Evolutionary conservation across 2,329 filamentous ascomycete genomes (phyloP).

Genomic region (Aureobasidium subglaciale): DNA sequence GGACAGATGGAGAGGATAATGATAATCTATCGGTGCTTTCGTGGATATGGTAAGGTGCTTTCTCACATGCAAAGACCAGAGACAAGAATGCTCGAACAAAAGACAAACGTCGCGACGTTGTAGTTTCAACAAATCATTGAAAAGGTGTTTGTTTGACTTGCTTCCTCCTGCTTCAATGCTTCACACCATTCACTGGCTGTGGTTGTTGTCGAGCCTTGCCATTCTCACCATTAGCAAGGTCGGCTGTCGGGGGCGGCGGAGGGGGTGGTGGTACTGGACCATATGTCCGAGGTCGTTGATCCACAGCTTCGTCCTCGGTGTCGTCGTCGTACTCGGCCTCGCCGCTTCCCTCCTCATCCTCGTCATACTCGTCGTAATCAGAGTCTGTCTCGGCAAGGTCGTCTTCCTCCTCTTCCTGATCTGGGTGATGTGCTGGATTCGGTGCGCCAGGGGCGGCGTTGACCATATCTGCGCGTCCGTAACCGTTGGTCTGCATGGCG

Average conservation of each 20-base stretch:
- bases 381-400: constrained; percentile 47
- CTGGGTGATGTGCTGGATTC: constrained; percentile 19
- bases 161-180: constrained; percentile 22
- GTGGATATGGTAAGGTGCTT: neutral
- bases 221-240: neutral
- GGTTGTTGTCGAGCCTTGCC: neutral
- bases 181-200: constrained; percentile 25
- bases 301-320: constrained; percentile 45
- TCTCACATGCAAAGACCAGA: neutral
- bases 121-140: neutral
- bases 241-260: constrained; percentile 30
- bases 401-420: constrained; percentile 30
- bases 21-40: neutral
- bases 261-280: constrained; percentile 45
- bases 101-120: constrained; percentile 12
- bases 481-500: constrained; percentile 90
- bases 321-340: constrained; percentile 62
- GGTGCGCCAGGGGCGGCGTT: constrained; percentile 16
- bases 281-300: constrained; percentile 29
- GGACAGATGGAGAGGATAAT: constrained; percentile 10
- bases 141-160: neutral
- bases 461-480: constrained; percentile 44
- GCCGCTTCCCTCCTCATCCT: constrained; percentile 55
- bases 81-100: constrained; percentile 3
- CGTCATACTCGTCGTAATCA: constrained; percentile 51